phyloP scores from a whole-genome alignment of 2,329 filamentous ascomycete species.

The Colletotrichum lindemuthianum region DNA sequence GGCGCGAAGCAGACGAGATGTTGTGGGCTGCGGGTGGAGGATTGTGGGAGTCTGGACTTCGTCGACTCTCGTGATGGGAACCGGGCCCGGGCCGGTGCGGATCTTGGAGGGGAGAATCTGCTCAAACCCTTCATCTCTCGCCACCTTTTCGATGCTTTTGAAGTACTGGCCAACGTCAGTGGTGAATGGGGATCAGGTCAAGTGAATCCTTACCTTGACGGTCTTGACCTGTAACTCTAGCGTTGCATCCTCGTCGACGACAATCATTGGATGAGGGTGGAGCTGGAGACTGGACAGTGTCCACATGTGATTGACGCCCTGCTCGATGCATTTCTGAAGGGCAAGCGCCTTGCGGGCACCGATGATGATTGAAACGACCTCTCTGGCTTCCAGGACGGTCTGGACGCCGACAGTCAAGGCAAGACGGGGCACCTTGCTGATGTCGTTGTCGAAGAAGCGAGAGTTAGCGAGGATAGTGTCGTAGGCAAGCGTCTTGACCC shows the following conservation, averaged over 20 bases:
- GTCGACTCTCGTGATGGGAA: conserved; percentile 53
- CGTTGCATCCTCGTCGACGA: conserved; percentile 84
- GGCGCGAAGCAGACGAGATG: conserved; percentile 63
- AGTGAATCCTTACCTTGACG: conserved; percentile 61
- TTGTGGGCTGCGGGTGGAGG: conserved; percentile 64
- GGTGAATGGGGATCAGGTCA: background rate
- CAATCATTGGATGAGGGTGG: conserved; percentile 83
- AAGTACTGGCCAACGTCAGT: conserved; percentile 62
- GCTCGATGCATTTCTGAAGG: conserved; percentile 82
- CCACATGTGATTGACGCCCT: conserved; percentile 91
- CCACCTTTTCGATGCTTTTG: conserved; percentile 75
- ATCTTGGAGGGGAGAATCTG: conserved; percentile 67
- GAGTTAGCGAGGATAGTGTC: conserved; percentile 89
- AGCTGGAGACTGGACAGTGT: conserved; percentile 84
- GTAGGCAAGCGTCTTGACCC: conserved; percentile 87
- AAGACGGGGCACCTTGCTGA: conserved; percentile 80
- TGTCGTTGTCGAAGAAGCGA: conserved; percentile 81
- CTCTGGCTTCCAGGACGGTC: conserved; percentile 82
- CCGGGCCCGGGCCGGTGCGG: conserved; percentile 59
- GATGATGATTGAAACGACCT: conserved; percentile 85
- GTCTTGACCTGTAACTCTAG: conserved; percentile 79
- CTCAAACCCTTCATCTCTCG: conserved; percentile 65
- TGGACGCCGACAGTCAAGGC: conserved; percentile 87
- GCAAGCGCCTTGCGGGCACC: conserved; percentile 85
- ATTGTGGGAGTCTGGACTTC: conserved; percentile 58